A percentile compares a stretch with the other conserved stretches of the same genome.
Conservation (phyloP, 768 basidiomycete species). For the Tylopilus vinaceipallidus region DNA sequence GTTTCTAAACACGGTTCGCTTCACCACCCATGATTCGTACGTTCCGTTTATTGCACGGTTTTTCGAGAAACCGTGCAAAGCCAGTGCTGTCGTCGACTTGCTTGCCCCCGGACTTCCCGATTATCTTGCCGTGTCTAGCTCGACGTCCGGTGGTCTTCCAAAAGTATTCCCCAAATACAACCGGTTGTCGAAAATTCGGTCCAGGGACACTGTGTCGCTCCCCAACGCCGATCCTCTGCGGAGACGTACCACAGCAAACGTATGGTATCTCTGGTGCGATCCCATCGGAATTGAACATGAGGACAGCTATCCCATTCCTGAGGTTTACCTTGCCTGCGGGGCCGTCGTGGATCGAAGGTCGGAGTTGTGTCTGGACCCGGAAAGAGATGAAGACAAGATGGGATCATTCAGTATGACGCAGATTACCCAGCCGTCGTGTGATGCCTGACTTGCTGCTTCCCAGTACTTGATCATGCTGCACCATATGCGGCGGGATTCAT, state of each 20-base stretch:
- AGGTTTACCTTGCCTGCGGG: not conserved
- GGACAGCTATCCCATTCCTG: not conserved
- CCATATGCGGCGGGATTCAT: not conserved
- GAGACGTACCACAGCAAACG: slow-evolving; percentile 3
- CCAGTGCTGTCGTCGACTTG: too few relatives aligned
- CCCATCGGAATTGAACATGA: not conserved
- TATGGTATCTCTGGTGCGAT: not conserved
- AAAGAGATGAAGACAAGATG: too few relatives aligned
- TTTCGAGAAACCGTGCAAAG: too few relatives aligned
- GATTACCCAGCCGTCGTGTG: too few relatives aligned
- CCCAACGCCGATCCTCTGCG: not conserved
- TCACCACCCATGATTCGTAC: slow-evolving; percentile 15
- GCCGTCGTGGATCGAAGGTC: not conserved
- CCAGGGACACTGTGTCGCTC: not conserved
- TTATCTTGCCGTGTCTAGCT: too few relatives aligned
- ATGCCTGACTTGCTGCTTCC: too few relatives aligned
- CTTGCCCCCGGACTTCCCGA: too few relatives aligned
- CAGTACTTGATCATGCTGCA: not conserved
- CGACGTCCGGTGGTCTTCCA: too few relatives aligned
- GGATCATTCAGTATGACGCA: too few relatives aligned
- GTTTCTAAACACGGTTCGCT: slow-evolving; percentile 9
- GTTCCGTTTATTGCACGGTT: slow-evolving; percentile 8
- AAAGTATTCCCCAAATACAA: too few relatives aligned
- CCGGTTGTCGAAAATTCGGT: too few relatives aligned
- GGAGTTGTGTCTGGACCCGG: too few relatives aligned